These are phyloP conservation scores for Austroboletus novae-zelandiae DNA, from an alignment of 1,284 basidiomycete species.

Conservation along the genomic window DNA sequence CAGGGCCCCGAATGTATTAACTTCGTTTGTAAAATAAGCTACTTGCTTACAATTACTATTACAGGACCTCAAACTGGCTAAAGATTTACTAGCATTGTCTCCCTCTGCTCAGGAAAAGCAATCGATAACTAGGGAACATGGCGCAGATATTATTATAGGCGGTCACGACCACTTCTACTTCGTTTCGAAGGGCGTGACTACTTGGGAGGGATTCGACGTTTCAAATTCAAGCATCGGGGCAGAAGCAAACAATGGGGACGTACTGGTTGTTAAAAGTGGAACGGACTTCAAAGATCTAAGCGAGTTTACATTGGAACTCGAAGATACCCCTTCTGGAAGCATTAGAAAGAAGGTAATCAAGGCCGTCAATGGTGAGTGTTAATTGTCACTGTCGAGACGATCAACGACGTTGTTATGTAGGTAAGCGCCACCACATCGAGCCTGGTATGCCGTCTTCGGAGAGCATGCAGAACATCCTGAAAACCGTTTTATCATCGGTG, in stretches of 20 bases:
- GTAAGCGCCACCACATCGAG: constrained; percentile 62
- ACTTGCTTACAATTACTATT: constrained; percentile 30
- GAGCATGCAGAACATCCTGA: constrained; percentile 58
- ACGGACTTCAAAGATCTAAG: constrained; percentile 90
- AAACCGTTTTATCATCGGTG: constrained; percentile 69
- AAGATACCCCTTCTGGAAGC: constrained; percentile 58
- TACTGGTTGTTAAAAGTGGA: constrained; percentile 82
- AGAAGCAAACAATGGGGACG: constrained; percentile 71
- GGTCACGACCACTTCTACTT: constrained; percentile 92
- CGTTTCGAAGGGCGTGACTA: constrained; percentile 70
- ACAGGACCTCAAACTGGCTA: constrained; percentile 61
- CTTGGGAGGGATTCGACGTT: constrained; percentile 72
- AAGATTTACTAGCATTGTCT: constrained; percentile 59
- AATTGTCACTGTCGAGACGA: neutral
- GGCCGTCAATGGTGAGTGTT: constrained; percentile 51
- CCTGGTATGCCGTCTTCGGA: constrained; percentile 62
- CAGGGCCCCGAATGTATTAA: constrained; percentile 47
- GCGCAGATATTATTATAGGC: constrained; percentile 85
- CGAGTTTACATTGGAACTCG: constrained; percentile 66
- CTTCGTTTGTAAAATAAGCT: constrained; percentile 29
- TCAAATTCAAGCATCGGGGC: constrained; percentile 61
- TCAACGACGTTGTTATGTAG: constrained; percentile 28
- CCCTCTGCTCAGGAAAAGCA: constrained; percentile 49
- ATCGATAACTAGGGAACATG: constrained; percentile 57
- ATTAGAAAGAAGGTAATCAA: constrained; percentile 69